Percentiles rank a stretch among this genome's conserved stretches.
These are phyloP conservation scores for Oryza punctata DNA, from an alignment of 176 grass and related monocot species.

Conservation along the genomic window DNA sequence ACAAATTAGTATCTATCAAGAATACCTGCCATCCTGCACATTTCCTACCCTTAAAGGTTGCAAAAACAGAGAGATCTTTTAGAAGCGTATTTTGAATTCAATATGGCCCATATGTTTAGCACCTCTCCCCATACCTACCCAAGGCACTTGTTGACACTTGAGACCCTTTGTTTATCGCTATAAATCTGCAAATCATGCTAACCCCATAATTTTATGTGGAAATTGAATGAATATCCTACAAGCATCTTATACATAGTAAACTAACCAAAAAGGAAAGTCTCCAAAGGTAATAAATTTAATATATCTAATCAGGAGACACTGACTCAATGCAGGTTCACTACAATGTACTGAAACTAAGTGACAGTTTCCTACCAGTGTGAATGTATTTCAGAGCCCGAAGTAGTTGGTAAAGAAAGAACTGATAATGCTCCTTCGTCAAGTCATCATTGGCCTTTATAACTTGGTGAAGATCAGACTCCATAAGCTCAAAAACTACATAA, in stretches of 20 bases:
- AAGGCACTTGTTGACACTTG: constrained; percentile 1
- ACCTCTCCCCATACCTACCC: not conserved
- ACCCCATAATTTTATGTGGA: not conserved
- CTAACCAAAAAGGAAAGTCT: constrained; percentile 3
- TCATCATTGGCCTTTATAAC: constrained; percentile 99
- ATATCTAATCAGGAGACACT: constrained; percentile 17
- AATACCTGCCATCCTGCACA: not conserved
- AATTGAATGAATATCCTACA: not conserved
- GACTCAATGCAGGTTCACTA: constrained; percentile 12
- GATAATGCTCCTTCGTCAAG: constrained; percentile 97
- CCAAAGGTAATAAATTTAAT: not conserved
- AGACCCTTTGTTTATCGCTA: not conserved
- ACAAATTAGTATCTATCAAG: not conserved
- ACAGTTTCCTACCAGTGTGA: constrained; percentile 67
- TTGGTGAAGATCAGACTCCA: constrained; percentile 99
- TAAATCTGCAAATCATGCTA: not conserved
- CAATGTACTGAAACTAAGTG: not conserved
- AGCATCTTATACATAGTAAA: constrained; percentile 9
- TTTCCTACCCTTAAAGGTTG: not conserved
- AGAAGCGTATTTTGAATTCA: constrained; percentile 8
- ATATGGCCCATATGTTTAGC: not conserved
- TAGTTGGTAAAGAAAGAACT: constrained; percentile 98
- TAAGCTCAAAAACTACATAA: constrained; percentile 99
- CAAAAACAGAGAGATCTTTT: not conserved
- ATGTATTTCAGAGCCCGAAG: constrained; percentile 99